Conservation (phyloP, 2,329 filamentous ascomycete species). For the Nothophaeocryptopus gaeumannii region DNA sequence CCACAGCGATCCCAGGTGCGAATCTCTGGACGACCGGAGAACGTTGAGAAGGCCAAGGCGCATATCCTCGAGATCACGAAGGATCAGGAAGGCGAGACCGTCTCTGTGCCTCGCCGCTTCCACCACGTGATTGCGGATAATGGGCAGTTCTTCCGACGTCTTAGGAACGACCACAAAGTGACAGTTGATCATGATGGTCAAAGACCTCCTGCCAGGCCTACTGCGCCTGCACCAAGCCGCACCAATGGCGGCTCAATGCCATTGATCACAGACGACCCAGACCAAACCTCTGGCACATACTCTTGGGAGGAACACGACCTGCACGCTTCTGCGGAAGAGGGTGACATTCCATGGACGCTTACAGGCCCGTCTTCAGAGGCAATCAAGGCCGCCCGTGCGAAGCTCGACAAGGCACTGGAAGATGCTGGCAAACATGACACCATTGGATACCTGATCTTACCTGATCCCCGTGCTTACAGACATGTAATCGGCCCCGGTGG, state of each 20-base stretch:
- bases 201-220: conserved; percentile 67
- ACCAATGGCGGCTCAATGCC: conserved; percentile 64
- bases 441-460: conserved; percentile 83
- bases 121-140: conserved; percentile 86
- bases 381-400: conserved; percentile 75
- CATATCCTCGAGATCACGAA: conserved; percentile 78
- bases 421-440: conserved; percentile 67
- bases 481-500: conserved; percentile 87
- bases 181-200: conserved; percentile 89
- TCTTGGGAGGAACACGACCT: conserved; percentile 83
- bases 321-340: conserved; percentile 62
- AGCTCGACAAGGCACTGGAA: conserved; percentile 69
- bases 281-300: conserved; percentile 61
- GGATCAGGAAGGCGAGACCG: conserved; percentile 80
- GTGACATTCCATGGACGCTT: conserved; percentile 80
- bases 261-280: conserved; percentile 81
- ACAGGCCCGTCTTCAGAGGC: conserved; percentile 70
- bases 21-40: conserved; percentile 71
- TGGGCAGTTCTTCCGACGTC: conserved; percentile 87
- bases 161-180: conserved; percentile 81
- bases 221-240: conserved; percentile 45
- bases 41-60: conserved; percentile 81
- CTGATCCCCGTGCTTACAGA: conserved; percentile 84
- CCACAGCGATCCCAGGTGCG: conserved; percentile 81
- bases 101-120: conserved; percentile 76